phyloP scores from a whole-genome alignment of 306 rosid genomes.

The Cajanus cajan region DNA sequence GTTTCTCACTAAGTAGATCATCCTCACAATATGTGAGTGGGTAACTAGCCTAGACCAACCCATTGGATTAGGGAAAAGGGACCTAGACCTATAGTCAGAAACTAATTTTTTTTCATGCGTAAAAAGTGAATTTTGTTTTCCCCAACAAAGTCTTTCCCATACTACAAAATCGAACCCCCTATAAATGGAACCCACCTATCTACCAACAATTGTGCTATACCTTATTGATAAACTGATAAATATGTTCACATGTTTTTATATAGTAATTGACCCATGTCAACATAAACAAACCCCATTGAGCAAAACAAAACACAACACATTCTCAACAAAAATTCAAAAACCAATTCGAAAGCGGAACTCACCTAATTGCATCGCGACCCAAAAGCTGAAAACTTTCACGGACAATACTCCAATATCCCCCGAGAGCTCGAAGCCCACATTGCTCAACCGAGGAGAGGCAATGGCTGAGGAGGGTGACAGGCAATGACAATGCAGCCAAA shows the following conservation, averaged over 20 bases:
- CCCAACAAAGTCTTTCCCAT: too few species aligned
- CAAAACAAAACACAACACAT: constrained; percentile 3
- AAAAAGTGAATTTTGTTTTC: too few species aligned
- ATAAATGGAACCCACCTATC: too few species aligned
- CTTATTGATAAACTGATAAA: background rate
- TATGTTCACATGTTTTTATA: background rate
- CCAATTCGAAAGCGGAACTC: background rate
- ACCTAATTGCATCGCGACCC: constrained; percentile 60
- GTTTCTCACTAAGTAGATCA: too few species aligned
- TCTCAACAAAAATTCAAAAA: background rate
- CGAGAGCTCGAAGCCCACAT: constrained; percentile 31
- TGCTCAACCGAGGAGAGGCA: constrained; percentile 38
- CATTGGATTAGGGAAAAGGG: too few species aligned
- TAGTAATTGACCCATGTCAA: constrained; percentile 1
- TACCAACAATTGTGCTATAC: too few species aligned
- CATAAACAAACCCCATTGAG: constrained; percentile 18
- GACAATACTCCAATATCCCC: constrained; percentile 27
- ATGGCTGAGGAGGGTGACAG: constrained; percentile 33
- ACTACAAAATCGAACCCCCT: too few species aligned
- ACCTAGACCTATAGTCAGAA: too few species aligned
- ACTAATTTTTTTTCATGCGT: too few species aligned
- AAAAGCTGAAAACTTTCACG: constrained; percentile 35
- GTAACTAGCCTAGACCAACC: too few species aligned
- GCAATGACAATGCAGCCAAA: constrained; percentile 37
- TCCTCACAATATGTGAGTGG: too few species aligned